phyloP scores from a whole-genome alignment of 2,329 filamentous ascomycete genomes.

The Aspergillus oerlinghausenensis region DNA sequence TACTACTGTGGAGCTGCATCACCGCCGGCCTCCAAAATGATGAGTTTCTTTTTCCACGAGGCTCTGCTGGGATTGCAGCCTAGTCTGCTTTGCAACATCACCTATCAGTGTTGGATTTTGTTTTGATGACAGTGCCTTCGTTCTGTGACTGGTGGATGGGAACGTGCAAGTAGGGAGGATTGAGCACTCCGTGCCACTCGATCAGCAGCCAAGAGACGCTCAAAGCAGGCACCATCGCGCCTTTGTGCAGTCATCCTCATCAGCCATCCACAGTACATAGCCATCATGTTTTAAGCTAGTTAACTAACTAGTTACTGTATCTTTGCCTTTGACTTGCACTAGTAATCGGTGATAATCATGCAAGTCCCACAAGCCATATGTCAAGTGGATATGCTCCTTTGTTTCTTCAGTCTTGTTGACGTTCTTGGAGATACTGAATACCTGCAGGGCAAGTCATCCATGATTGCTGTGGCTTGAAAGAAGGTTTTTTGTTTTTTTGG shows the following conservation, averaged over 20 bases:
- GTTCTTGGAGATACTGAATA: neutral
- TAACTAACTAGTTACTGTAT: neutral
- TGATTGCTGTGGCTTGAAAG: neutral
- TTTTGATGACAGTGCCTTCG: neutral
- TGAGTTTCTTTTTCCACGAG: neutral
- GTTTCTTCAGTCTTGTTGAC: neutral
- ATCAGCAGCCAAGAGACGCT: neutral
- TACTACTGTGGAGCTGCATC: neutral
- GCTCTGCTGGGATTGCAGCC: neutral
- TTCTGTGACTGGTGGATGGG: neutral
- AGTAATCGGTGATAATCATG: neutral
- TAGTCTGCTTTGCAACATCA: neutral
- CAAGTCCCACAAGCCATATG: neutral
- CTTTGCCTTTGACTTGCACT: neutral
- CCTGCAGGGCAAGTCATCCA: neutral
- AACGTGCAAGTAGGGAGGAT: neutral
- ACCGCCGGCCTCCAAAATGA: neutral
- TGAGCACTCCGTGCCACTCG: neutral
- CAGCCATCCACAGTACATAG: neutral
- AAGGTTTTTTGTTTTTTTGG: neutral
- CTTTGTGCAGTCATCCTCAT: neutral
- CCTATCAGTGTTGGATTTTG: neutral
- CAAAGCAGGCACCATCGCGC: neutral
- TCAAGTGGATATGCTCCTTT: neutral
- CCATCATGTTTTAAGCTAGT: neutral